Evolutionary conservation across 148 eudicot genomes (phyloP), one percentile per base, ranked within the genome.

Genomic region (Rheum nobile): DNA sequence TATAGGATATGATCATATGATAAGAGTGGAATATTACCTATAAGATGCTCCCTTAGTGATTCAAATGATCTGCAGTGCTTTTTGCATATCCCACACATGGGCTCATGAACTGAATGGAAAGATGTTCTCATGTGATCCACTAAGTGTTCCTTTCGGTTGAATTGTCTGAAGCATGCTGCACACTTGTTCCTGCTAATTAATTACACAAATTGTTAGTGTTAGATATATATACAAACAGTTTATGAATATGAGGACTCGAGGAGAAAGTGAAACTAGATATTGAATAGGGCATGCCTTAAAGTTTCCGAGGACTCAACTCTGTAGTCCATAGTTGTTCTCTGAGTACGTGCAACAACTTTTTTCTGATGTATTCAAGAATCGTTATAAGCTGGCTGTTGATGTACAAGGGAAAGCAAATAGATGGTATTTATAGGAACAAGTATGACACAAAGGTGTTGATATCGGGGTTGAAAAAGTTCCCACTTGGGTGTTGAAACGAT

Each of bases 21-120:
- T 68, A 31, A 68, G 34, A 68, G 4, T 1, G 42, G 43, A 34
- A n/a, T 17, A 21, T 28, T 54, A 73, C 75, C 75, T 44, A 73
- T 47, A 54, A 84, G 72, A 82, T 91, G 97, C 77, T 91, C 97
- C 82, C 89, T 77, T 39, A 89, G 74, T 38, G 97, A 91, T 80
- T 86, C 90, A 79, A 87, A 86, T 47, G 94, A 83, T 78, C 82
- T 87, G 85, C 90, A 89, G 67, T 86, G 90, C 77, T 91, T 91
- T 80, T 80, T 82, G 79, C 97, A 91, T 8, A 80, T 71, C 37
- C 89, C 90, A 52, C 97, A 91, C 72, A 86, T 82, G 37, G 97
- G 97, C 73, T 91, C 86, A 82, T 91, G 86, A 67, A 85, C 79
- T 6, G 96, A 88, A 82, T 90, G 96, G 43, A 78, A 79, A 1